These are phyloP conservation scores for Aureobasidium sp. DNA, from an alignment of 2,329 filamentous ascomycete genomes.

Conservation along the genomic window DNA sequence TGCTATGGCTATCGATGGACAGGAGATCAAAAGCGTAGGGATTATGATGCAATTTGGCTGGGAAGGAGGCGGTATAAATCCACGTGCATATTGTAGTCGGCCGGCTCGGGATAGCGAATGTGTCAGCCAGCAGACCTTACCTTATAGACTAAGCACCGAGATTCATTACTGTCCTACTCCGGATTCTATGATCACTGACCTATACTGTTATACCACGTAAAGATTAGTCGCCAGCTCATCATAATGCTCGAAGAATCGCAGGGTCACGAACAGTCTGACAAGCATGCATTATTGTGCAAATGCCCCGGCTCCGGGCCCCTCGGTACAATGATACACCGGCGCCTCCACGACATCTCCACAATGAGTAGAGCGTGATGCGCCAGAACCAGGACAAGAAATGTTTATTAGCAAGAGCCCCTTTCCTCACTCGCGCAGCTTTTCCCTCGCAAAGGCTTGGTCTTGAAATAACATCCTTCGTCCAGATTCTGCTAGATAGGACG, in stretches of 20 bases:
- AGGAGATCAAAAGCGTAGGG: not conserved
- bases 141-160: not conserved
- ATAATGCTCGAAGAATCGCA: not conserved
- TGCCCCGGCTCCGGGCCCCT: not conserved
- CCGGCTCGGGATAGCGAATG: no score
- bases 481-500: not conserved
- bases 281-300: not conserved
- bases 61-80: not conserved
- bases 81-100: not conserved
- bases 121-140: not conserved
- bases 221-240: not conserved
- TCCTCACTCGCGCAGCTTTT: not conserved
- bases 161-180: not conserved
- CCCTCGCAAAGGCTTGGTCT: not conserved
- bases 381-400: not conserved
- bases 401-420: not conserved
- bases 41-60: no score
- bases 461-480: not conserved
- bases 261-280: not conserved
- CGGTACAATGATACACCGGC: conserved; percentile 3
- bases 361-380: not conserved
- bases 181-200: not conserved
- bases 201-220: not conserved
- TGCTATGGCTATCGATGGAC: not conserved
- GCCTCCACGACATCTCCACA: conserved; percentile 4